Base-by-base conservation (phyloP, 2,329 filamentous ascomycete species). In the Phialemoniopsis sp. region DNA sequence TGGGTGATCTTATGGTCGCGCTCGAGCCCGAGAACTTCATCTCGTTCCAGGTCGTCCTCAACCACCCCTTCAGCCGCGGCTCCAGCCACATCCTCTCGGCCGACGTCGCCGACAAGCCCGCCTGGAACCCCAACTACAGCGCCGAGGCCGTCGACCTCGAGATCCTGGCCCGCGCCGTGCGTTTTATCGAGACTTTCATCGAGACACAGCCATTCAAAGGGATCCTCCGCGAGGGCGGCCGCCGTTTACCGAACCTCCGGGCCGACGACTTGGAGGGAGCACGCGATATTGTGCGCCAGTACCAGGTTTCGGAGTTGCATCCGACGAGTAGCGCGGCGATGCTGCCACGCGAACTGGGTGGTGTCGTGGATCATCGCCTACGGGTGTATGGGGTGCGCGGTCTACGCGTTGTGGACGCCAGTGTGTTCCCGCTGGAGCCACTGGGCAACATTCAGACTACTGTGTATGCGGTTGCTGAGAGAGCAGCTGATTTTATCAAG, bases 11-110 rank as follows among this genome's bases (percentile, higher is more conserved):
- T 41, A 45, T 54, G 38, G 40, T 43, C 4, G 46, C 46, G 2
- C 53, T 56, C 19, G 52, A 50, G 3, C 56, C 59, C 2, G 54
- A 62, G 42, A 69, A 78, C 44, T 75, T 72, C 48, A 63, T 76
- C 34, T 70, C 72, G 13, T 60, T 69, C 41, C 70, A 69, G 40
- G 66, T 68, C 2, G 77, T 76, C 49, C 75, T 76, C 15, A 70
- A 72, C 12, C 78, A 80, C 41, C 77, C 77, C 0, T 72, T 73
- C 47, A 76, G 72, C 3, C 68, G 76, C 1, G 78, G 78, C 6
- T 62, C 66, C 21, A 69, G 78, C 41, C 78, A 80, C 56, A 73
- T 80, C 40, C 55, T 54, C 5, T 65, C 63, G 3, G 37, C 61
- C 2, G 60, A 67, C 31, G 56, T 64, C 4, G 50, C 56, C 13